Conservation (phyloP, 805 yeast genomes). For the Lipomyces yamadae region DNA sequence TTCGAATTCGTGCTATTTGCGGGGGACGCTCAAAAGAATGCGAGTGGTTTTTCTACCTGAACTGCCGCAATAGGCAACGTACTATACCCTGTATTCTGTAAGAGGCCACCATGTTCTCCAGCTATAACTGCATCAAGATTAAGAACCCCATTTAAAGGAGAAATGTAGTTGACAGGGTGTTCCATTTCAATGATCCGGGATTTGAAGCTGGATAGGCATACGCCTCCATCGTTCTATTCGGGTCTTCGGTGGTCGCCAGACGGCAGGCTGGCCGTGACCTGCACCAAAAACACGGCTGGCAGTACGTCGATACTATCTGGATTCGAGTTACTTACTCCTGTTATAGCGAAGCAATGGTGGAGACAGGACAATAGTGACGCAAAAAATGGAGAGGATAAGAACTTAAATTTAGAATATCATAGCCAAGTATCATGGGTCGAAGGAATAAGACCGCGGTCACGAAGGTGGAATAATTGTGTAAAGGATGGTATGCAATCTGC, state of each 20-base stretch:
- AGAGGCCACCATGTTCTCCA: background rate
- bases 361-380: background rate
- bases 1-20: too few species aligned
- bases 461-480: background rate
- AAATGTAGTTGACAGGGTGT: background rate
- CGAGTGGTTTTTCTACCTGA: too few species aligned
- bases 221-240: conserved; percentile 19
- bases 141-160: background rate
- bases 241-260: conserved; percentile 28
- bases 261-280: conserved; percentile 20
- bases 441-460: background rate
- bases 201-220: conserved; percentile 18
- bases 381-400: background rate
- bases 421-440: background rate
- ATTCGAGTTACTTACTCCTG: conserved; percentile 11
- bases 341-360: conserved; percentile 19
- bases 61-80: too few species aligned
- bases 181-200: conserved; percentile 22
- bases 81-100: background rate
- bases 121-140: background rate
- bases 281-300: conserved; percentile 4
- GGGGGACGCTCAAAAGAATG: too few species aligned
- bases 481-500: background rate
- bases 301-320: conserved; percentile 7
- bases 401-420: background rate